Evolutionary conservation across 2,329 filamentous ascomycete genomes (phyloP), one percentile per base, ranked within the genome.

Genomic region (Ceratocystis destructans): DNA sequence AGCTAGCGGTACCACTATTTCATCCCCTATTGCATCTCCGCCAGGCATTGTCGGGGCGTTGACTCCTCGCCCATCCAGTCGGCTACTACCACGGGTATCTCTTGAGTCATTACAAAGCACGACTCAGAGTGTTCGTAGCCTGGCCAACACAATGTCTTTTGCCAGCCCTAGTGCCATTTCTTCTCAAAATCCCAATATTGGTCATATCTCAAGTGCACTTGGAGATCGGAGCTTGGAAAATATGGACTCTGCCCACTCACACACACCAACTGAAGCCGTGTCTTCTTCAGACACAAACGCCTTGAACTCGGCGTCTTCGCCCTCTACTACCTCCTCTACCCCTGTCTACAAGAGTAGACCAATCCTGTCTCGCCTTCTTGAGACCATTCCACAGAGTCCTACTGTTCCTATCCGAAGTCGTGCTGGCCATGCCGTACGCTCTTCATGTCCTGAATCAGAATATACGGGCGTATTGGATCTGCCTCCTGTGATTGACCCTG

Each of bases 361-460:
- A 15, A 65, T 68, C n/a, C 41, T 64, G 7, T 66, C 67, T 17
- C 67, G 67, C 37, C 67, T 68, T 28, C 44, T 68, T n/a, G 67
- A 68, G 59, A 68, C 67, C 5, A 68, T 68, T 44, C 67, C 67
- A 4, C 67, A 68, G 33, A 66, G 64, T 15, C 67, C 67, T 46
- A 68, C 67, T 5, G 62, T 55, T 28, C 67, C 67, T n/a, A 46
- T 61, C 7, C 48, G 64, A 5, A 25, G 48, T n/a, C 45, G 48
- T 12, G 62, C 33, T 33, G 31, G 4, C 6, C 37, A 62, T 20
- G 61, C 62, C 22, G 22, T 17, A 7, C 17, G 28, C 17, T 37
- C 61, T 22, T 31, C 41, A 7, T 44, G 25, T 25, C 67, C 67
- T 22, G 55, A 44, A 37, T 33, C 63, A 22, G 48, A 55, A 17